Conservation (phyloP, 257 asterid genomes). For the Phtheirospermum japonicum region DNA sequence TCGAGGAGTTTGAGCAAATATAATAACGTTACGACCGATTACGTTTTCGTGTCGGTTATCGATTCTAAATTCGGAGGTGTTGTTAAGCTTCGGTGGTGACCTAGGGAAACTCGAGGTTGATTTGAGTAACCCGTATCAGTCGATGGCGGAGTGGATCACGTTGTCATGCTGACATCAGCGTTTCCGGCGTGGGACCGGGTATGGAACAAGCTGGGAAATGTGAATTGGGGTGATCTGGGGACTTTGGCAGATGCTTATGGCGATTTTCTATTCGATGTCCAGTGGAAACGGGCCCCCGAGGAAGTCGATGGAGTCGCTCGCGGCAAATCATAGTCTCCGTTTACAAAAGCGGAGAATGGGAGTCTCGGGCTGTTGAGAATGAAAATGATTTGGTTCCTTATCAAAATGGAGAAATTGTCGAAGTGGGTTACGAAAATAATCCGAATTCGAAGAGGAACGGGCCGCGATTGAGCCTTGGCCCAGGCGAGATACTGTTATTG, state of each 20-base stretch:
- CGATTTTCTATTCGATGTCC: conserved; percentile 62
- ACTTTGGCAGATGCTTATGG: conserved; percentile 63
- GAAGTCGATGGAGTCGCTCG: conserved; percentile 70
- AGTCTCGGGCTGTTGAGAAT: conserved; percentile 35
- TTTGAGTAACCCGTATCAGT: conserved; percentile 55
- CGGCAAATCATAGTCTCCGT: conserved; percentile 66
- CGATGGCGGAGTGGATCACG: conserved; percentile 69
- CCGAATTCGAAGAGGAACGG: conserved; percentile 38
- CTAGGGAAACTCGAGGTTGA: conserved; percentile 66
- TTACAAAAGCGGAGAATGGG: conserved; percentile 70
- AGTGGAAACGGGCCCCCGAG: conserved; percentile 75
- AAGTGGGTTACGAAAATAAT: conserved; percentile 34
- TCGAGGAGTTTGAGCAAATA: conserved; percentile 55
- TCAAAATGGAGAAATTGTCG: conserved; percentile 52
- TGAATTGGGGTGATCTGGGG: conserved; percentile 84
- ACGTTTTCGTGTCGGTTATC: conserved; percentile 55
- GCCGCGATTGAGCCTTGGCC: conserved; percentile 42
- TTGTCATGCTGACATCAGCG: conserved; percentile 54
- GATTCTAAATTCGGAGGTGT: conserved; percentile 73
- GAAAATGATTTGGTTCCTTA: conserved; percentile 40
- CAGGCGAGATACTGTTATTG: conserved; percentile 52
- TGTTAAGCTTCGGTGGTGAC: conserved; percentile 66
- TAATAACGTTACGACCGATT: conserved; percentile 39
- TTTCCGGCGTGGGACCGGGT: conserved; percentile 59
- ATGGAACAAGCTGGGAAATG: conserved; percentile 91